Conservation (phyloP, 306 rosid species). For the Geum urbanum region DNA sequence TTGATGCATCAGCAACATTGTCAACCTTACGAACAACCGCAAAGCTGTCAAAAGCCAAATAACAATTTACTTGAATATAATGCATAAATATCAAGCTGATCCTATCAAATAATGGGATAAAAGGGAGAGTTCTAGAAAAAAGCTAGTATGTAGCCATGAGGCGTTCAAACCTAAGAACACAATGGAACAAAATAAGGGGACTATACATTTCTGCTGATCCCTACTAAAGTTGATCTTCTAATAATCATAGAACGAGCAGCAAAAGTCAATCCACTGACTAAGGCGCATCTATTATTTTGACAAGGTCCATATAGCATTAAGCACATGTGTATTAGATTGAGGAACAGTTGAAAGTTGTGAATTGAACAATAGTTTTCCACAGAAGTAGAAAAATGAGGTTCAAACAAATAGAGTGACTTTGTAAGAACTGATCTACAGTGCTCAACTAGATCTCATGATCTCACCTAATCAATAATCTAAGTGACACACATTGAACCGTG, state of each 20-base stretch:
- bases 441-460: neutral
- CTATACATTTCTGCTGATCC: neutral
- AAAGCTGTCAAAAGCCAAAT: constrained; percentile 49
- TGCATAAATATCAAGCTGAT: neutral
- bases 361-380: neutral
- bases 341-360: neutral
- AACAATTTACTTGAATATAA: neutral
- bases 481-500: no score
- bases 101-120: constrained; percentile 7
- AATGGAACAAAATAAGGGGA: neutral
- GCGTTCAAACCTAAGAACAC: neutral
- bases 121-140: neutral
- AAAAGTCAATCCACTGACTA: neutral
- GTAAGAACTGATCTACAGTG: neutral
- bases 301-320: neutral
- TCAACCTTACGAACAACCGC: constrained; percentile 71
- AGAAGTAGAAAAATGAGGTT: neutral
- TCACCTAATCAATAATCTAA: neutral
- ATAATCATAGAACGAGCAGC: neutral
- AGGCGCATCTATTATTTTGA: neutral
- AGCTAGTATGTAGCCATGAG: neutral
- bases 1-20: constrained; percentile 53
- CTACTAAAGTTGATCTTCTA: neutral
- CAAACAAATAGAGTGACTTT: neutral
- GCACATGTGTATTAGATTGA: neutral